Percentiles rank a stretch among this genome's conserved stretches.
These are phyloP conservation scores for Lentinus brumalis DNA, from an alignment of 768 basidiomycete genomes.

Conservation along the genomic window DNA sequence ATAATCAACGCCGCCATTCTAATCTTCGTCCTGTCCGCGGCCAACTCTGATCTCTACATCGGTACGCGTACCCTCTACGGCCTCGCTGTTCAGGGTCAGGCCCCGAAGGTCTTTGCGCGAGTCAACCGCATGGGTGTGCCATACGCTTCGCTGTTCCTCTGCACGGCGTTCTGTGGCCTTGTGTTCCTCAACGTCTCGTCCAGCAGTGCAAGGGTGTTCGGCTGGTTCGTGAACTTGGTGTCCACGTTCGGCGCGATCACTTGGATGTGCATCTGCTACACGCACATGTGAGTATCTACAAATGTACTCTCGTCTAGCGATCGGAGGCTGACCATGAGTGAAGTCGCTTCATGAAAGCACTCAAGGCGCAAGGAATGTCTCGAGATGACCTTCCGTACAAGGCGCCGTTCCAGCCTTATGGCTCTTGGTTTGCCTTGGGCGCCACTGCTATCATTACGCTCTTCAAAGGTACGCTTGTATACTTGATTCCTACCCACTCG, in stretches of 20 bases:
- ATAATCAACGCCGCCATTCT: slow-evolving; percentile 67
- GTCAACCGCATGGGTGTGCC: slow-evolving; percentile 39
- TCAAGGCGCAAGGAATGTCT: slow-evolving; percentile 44
- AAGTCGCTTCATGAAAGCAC: slow-evolving; percentile 52
- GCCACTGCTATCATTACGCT: slow-evolving; percentile 54
- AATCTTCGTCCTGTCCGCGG: slow-evolving; percentile 61
- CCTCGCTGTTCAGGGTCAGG: slow-evolving; percentile 48
- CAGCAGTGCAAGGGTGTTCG: slow-evolving; percentile 47
- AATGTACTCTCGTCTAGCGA: background rate
- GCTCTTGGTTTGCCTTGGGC: slow-evolving; percentile 59
- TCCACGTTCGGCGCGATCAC: slow-evolving; percentile 44
- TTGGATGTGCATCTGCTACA: slow-evolving; percentile 51
- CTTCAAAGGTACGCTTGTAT: slow-evolving; percentile 49
- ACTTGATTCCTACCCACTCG: slow-evolving; percentile 11
- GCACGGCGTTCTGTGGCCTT: slow-evolving; percentile 55
- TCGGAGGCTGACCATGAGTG: slow-evolving; percentile 23
- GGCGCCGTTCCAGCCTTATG: slow-evolving; percentile 65
- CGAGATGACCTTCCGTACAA: slow-evolving; percentile 49
- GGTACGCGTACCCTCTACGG: slow-evolving; percentile 50
- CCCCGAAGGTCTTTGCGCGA: slow-evolving; percentile 42
- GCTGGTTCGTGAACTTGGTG: slow-evolving; percentile 44
- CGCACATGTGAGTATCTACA: slow-evolving; percentile 54
- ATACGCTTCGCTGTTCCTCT: slow-evolving; percentile 49
- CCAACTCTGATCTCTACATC: slow-evolving; percentile 66
- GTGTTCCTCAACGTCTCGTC: slow-evolving; percentile 59